Conservation (phyloP, 2,329 filamentous ascomycete genomes). For the Sarocladium oryzae region DNA sequence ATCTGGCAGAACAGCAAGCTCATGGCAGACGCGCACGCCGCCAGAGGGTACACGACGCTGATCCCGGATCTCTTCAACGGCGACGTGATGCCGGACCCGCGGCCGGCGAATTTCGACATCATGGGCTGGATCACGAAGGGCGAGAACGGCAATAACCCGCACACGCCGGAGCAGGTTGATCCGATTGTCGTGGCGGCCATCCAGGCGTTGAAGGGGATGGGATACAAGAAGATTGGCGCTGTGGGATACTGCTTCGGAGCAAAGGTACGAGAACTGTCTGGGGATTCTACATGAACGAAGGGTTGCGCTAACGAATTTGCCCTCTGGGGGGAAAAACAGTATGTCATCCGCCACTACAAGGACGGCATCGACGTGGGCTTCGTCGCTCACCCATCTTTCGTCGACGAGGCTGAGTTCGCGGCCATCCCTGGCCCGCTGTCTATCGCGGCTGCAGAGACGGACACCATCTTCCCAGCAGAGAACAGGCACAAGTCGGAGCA, state of each 20-base stretch:
- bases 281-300: too few relatives aligned
- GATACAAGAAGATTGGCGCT: constrained; percentile 46
- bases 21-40: constrained; percentile 33
- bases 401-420: constrained; percentile 52
- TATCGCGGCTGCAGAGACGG: constrained; percentile 58
- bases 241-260: constrained; percentile 63
- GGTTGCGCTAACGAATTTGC: too few relatives aligned
- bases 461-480: constrained; percentile 50
- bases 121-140: constrained; percentile 32
- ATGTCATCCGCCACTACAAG: constrained; percentile 61
- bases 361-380: constrained; percentile 51
- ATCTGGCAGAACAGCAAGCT: constrained; percentile 34
- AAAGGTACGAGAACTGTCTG: constrained; percentile 42
- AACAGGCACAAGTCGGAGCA: constrained; percentile 52
- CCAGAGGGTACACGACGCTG: constrained; percentile 31
- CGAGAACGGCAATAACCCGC: constrained; percentile 40
- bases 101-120: constrained; percentile 23
- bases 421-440: constrained; percentile 50
- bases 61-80: constrained; percentile 33
- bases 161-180: constrained; percentile 26
- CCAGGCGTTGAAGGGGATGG: constrained; percentile 46
- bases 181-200: constrained; percentile 31
- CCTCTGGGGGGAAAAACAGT: too few relatives aligned
- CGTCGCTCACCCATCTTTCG: constrained; percentile 58
- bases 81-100: constrained; percentile 23